These are phyloP conservation scores for Boletus vinaceobasis DNA, from an alignment of 768 basidiomycete species.

Conservation along the genomic window DNA sequence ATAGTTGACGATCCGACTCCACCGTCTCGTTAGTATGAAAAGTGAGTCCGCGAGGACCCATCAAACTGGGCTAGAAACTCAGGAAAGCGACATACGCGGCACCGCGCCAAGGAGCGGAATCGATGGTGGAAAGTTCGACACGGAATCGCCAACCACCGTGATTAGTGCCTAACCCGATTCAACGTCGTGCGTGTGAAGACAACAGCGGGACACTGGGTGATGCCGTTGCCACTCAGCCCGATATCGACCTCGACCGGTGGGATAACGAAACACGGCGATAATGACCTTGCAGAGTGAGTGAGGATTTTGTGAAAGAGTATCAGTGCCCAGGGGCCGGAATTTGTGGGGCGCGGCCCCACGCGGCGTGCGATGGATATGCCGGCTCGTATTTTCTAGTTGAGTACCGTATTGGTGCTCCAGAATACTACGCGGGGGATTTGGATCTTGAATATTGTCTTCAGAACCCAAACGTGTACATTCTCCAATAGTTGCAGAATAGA, in stretches of 20 bases:
- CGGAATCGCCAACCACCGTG: background rate
- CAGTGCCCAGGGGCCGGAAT: background rate
- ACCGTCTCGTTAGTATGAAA: too few relatives aligned
- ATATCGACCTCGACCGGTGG: background rate
- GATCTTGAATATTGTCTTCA: background rate
- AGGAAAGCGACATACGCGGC: background rate
- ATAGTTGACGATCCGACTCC: conserved; percentile 14
- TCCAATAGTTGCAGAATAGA: background rate
- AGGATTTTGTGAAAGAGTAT: background rate
- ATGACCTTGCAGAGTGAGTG: background rate
- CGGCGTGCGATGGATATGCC: background rate
- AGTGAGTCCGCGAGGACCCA: background rate
- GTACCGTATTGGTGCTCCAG: background rate
- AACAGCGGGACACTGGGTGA: background rate
- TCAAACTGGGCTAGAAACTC: too few relatives aligned
- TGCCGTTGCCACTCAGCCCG: background rate
- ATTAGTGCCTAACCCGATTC: background rate
- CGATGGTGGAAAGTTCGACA: conserved; percentile 1
- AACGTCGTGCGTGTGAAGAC: background rate
- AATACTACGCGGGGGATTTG: background rate
- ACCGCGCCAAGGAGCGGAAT: background rate
- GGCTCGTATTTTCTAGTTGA: background rate
- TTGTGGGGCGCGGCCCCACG: background rate
- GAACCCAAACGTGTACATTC: background rate
- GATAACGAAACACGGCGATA: background rate